phyloP scores from a whole-genome alignment of 139 green algal genomes.

The Chlorella vulgaris region DNA sequence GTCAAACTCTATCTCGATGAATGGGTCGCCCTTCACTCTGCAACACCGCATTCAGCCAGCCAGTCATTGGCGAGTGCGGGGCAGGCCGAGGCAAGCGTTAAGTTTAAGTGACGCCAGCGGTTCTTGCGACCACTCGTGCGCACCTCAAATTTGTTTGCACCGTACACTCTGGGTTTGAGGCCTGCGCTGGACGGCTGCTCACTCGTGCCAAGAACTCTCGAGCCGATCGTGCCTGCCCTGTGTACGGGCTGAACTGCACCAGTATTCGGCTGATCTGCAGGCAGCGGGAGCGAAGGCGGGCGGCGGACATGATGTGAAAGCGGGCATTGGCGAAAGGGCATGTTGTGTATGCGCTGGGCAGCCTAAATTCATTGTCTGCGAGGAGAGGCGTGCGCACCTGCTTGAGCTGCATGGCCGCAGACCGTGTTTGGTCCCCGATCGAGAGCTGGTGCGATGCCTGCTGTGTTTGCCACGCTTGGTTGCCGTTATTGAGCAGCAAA shows the following conservation, averaged over 20 bases:
- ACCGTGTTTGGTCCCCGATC: not conserved
- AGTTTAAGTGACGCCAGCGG: too few species aligned
- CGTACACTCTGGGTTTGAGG: slow-evolving; percentile 43
- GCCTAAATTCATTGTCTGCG: too few species aligned
- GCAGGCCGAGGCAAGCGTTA: too few species aligned
- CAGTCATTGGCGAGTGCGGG: too few species aligned
- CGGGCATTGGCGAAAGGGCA: not conserved
- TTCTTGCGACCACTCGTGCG: not conserved
- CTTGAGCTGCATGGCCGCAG: not conserved
- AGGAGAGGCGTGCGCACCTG: too few species aligned
- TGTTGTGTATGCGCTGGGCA: too few species aligned
- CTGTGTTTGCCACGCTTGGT: not conserved
- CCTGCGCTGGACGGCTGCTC: not conserved
- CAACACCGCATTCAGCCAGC: too few species aligned
- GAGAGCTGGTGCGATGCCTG: not conserved
- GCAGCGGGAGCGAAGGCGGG: not conserved
- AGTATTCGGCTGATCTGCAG: slow-evolving; percentile 42
- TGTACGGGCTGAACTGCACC: slow-evolving; percentile 48
- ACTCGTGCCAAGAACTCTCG: slow-evolving; percentile 44
- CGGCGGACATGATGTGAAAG: not conserved
- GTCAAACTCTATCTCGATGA: slow-evolving; percentile 44
- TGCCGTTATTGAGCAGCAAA: too few species aligned
- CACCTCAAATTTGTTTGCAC: slow-evolving; percentile 34
- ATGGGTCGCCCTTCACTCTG: slow-evolving; percentile 41
- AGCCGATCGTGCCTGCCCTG: slow-evolving; percentile 31